Percentiles rank a stretch among this genome's conserved stretches.
Evolutionary conservation across 1,139 yeast genomes (phyloP).

Genomic region (Pneumocystis oryctolagi): DNA sequence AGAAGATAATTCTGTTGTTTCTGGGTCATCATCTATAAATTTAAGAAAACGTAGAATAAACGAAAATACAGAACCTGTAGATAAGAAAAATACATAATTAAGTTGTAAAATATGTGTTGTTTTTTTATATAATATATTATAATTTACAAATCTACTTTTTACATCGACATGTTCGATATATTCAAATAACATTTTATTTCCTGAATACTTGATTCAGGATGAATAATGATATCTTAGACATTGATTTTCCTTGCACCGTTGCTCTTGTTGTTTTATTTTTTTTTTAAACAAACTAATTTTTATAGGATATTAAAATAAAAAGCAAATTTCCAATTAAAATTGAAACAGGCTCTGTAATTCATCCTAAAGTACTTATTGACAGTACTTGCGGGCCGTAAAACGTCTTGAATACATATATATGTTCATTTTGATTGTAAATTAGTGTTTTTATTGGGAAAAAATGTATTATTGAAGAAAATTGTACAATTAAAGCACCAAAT

Average conservation of each 20-base stretch:
- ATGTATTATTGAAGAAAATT: neutral
- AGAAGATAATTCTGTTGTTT: neutral
- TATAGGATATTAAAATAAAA: neutral
- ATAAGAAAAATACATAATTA: neutral
- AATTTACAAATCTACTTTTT: neutral
- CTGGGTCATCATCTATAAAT: neutral
- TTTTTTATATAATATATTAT: neutral
- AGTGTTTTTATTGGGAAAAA: constrained; percentile 1
- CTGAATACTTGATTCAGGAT: neutral
- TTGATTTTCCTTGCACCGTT: neutral
- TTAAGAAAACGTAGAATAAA: neutral
- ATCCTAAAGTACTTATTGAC: neutral
- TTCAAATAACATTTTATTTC: neutral
- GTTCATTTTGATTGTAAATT: neutral
- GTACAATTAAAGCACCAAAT: neutral
- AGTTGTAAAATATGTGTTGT: neutral
- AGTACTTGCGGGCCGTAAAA: neutral
- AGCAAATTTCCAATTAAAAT: neutral
- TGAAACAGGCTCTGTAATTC: neutral
- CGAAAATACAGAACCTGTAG: neutral
- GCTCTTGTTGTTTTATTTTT: neutral
- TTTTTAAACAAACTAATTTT: neutral
- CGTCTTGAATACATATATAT: neutral
- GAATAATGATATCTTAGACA: neutral
- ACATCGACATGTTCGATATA: neutral